Conservation (phyloP, 768 basidiomycete genomes). For the Dacryopinax spathularia region DNA sequence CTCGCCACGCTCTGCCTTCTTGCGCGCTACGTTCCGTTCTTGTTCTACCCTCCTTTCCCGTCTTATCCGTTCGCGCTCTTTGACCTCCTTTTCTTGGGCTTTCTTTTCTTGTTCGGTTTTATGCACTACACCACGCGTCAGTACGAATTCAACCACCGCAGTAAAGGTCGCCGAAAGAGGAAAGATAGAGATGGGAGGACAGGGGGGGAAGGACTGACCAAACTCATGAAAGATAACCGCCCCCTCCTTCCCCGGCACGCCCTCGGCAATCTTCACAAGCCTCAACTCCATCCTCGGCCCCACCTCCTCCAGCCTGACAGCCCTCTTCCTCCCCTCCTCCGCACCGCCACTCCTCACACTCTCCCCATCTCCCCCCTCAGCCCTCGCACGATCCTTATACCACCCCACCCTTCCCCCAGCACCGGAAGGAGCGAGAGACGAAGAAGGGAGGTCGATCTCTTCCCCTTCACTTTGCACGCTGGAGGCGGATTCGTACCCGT, state of each 20-base stretch:
- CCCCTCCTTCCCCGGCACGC: conserved; percentile 85
- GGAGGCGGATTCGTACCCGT: conserved; percentile 66
- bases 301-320: conserved; percentile 83
- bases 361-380: neutral
- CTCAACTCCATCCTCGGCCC: conserved; percentile 90
- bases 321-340: conserved; percentile 71
- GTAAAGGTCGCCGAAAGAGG: conserved; percentile 6
- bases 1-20: conserved; percentile 41
- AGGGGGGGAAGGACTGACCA: conserved; percentile 42
- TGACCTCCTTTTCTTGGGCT: conserved; percentile 56
- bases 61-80: conserved; percentile 57
- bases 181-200: too few relatives aligned
- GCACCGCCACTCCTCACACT: neutral
- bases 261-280: conserved; percentile 88
- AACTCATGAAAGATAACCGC: conserved; percentile 89
- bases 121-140: conserved; percentile 45
- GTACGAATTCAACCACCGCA: neutral
- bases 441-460: neutral
- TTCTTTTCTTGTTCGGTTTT: conserved; percentile 67
- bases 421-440: neutral
- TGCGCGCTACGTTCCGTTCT: conserved; percentile 75
- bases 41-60: conserved; percentile 78
- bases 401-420: too few relatives aligned
- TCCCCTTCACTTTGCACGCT: conserved; percentile 22
- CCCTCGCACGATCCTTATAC: too few relatives aligned